Evolutionary conservation across 1,284 basidiomycete species (phyloP), one percentile per base, ranked within the genome.

Genomic region (Vanrija sp.): DNA sequence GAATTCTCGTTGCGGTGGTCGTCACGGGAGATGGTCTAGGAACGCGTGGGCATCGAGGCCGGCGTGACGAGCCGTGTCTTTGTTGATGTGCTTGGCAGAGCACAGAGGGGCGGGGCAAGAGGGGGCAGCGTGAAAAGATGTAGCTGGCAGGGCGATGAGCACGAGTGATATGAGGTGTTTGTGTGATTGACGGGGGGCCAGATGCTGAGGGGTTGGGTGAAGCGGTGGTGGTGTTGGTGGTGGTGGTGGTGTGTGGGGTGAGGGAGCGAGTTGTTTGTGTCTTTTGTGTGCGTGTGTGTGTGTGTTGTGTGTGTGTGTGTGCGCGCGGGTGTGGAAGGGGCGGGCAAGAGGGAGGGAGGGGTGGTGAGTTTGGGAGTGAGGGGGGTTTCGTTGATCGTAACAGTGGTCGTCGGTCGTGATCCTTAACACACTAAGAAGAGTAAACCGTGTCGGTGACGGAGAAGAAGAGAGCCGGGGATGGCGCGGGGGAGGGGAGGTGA

Each of bases 21-120:
- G 49, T 51, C 49, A 51, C 49, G 49, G 39, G 50, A 23, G 38
- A 39, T 51, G 15, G 50, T 42, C 50, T 52, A 52, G 51, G 51
- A 52, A 52, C 44, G 45, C 51, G 38, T 23, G 51, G 50, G 43
- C 50, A 46, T 45, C 18, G 49, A 40, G 34, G 19, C 46, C 19
- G n/a, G 34, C 34, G 34, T 34, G 34, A 34, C 34, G 12, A 34
- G 34, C 34, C 34, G 34, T 34, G 34, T 34, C 34, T 34, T 34
- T 34, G 34, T 34, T 34, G 34, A 34, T 34, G 34, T 34, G 34
- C 12, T 34, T 34, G 28, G 34, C 21, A 14, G 9, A 12, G 34
- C 9, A 12, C 34, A 34, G 34, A 28, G 10, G 28, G 34, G 18
- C 12, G 6, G 46, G 18, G 21, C 21, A 23, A 23, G 21, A 23